A percentile compares a stretch with the other conserved stretches of the same genome.
Conservation (phyloP, 805 yeast species). For the Sugiyamaella mastotermitis region DNA sequence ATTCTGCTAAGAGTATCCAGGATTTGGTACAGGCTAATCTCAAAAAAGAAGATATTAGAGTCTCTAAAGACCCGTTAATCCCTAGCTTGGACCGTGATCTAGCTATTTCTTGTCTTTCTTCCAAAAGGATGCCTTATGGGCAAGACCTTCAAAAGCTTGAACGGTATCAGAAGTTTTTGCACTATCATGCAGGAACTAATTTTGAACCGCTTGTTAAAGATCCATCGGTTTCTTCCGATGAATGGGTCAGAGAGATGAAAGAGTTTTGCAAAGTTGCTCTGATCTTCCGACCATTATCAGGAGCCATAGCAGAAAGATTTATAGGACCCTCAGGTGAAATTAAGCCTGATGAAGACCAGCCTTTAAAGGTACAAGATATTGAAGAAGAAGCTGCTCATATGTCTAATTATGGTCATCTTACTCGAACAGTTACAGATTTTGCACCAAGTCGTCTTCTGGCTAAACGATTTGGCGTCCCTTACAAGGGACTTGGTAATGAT, state of each 20-base stretch:
- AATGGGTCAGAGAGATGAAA: constrained; percentile 15
- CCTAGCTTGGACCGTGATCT: too few relatives aligned
- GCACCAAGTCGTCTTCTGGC: constrained; percentile 22
- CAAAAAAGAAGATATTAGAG: too few relatives aligned
- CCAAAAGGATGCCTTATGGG: constrained; percentile 19
- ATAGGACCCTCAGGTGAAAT: constrained; percentile 11
- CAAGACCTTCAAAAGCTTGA: constrained; percentile 17
- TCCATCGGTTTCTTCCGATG: neutral
- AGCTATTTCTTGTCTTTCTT: too few relatives aligned
- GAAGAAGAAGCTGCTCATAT: constrained; percentile 19
- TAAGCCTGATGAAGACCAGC: neutral
- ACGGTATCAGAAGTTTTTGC: constrained; percentile 21
- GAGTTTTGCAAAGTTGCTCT: constrained; percentile 24
- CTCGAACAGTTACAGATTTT: constrained; percentile 14
- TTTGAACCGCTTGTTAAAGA: neutral
- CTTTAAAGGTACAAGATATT: constrained; percentile 3
- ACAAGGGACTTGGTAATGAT: too few relatives aligned
- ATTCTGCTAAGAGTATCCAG: too few relatives aligned
- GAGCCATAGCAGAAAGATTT: constrained; percentile 24
- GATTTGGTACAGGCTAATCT: too few relatives aligned
- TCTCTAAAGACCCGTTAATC: too few relatives aligned
- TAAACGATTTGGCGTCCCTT: constrained; percentile 23
- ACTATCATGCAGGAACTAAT: constrained; percentile 11
- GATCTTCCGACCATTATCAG: constrained; percentile 22
- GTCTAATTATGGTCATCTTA: constrained; percentile 22